Base-by-base conservation (phyloP, 2,329 filamentous ascomycete species). In the Cladophialophora immunda region DNA sequence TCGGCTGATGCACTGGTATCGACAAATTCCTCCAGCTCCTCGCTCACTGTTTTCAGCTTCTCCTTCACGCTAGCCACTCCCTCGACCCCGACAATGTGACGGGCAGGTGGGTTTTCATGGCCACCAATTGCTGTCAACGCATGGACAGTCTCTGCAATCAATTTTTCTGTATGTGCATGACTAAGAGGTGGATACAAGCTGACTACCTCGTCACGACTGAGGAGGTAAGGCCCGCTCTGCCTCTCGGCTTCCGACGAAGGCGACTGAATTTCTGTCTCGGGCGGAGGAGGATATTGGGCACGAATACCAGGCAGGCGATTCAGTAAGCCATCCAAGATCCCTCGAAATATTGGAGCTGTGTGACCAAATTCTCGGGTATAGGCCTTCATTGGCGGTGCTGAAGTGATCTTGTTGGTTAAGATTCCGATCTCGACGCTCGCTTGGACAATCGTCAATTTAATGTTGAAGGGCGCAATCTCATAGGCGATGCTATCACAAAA, bases 11-110 rank as follows among this genome's bases (percentile, higher is more conserved):
- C 85, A 74, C 93, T 97, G 29, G 93, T 90, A 73, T 97, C 93
- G 30, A 97, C 90, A 78, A 98, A 98, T 72, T 98, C 95, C 78
- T 98, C 95, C 64, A 98, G 81, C 81, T 98, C 95, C 77, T 98
- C 94, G 70, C 93, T 97, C 2, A 97, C 92, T 1, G 93, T 97
- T 82, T 96, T 97, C 64, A 99, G 82, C 81, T 98, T 98, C 80
- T 98, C 95, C 78, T 94, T 96, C 45, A 98, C 94, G 47, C 92
- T 92, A 5, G 88, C 85, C 13, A 94, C 91, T 0, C 92, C 94
- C 78, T 98, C 95, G 62, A 91, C 88, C 0, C 95, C 94, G 1
- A 98, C 94, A 74, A 98, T 97, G 77, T 98, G 94, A 34, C 95
- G 85, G 0, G 93, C 92, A 0, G 95, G 95, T 1, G 95, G 95